Conservation (phyloP, 257 asterid species). For the Schizonepeta tenuifolia region DNA sequence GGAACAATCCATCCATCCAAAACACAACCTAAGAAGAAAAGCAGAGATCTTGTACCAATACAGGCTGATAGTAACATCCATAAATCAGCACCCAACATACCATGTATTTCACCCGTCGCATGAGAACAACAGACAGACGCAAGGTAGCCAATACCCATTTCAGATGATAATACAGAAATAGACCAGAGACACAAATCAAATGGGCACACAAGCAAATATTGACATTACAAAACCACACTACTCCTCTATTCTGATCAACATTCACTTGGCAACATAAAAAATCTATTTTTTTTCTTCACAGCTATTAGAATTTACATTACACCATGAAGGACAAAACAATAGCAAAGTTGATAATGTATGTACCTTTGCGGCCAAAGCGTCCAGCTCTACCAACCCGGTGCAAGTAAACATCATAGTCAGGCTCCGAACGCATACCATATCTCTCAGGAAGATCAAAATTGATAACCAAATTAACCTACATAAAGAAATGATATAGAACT, state of each 20-base stretch:
- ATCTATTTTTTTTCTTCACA: neutral
- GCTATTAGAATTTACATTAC: neutral
- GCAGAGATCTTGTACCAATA: neutral
- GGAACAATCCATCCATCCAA: neutral
- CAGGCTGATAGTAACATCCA: too few species aligned
- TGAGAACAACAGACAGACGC: neutral
- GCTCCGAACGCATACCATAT: slow-evolving; percentile 50
- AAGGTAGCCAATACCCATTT: neutral
- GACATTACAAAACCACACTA: slow-evolving; percentile 29
- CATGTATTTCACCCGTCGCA: neutral
- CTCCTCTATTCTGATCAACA: slow-evolving; percentile 30
- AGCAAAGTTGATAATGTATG: slow-evolving; percentile 8
- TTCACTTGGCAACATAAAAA: neutral
- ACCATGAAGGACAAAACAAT: neutral
- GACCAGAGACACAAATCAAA: neutral
- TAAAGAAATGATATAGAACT: slow-evolving; percentile 7
- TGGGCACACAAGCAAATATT: neutral
- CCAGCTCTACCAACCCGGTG: slow-evolving; percentile 99
- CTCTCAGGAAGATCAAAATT: slow-evolving; percentile 82
- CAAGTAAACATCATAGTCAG: slow-evolving; percentile 87
- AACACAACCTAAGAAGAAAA: neutral
- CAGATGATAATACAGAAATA: neutral
- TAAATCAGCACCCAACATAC: too few species aligned
- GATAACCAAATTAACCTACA: slow-evolving; percentile 91
- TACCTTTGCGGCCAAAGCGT: slow-evolving; percentile 98